phyloP scores from a whole-genome alignment of 2,329 filamentous ascomycete genomes.

The Aspergillus transmontanensis region DNA sequence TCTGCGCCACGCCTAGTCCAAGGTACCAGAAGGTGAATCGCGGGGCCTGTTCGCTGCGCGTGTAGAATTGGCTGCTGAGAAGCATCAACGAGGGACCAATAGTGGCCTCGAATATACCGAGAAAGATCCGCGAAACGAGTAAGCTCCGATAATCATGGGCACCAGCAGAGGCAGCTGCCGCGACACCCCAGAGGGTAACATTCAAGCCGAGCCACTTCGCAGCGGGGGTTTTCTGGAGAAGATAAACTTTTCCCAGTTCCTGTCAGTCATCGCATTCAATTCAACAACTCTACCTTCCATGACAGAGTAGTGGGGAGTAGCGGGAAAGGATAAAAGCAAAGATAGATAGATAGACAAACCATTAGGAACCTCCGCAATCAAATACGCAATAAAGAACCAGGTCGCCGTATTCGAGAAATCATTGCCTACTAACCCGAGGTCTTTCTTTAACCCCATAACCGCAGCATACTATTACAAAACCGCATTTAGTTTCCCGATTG shows the following conservation, averaged over 20 bases:
- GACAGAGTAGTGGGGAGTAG: too few species aligned
- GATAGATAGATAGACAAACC: constrained; percentile 36
- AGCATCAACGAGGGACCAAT: constrained; percentile 64
- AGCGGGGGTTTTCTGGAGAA: constrained; percentile 26
- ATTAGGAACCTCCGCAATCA: constrained; percentile 62
- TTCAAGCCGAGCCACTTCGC: constrained; percentile 59
- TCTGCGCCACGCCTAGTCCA: constrained; percentile 57
- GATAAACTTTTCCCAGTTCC: constrained; percentile 15
- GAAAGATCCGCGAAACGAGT: constrained; percentile 58
- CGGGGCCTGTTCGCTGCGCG: constrained; percentile 57
- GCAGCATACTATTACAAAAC: constrained; percentile 52
- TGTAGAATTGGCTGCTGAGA: constrained; percentile 63
- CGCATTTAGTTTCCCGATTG: not conserved
- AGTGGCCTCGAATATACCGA: constrained; percentile 63
- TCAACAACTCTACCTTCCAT: not conserved
- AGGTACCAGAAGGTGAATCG: constrained; percentile 65
- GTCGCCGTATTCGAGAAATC: constrained; percentile 64
- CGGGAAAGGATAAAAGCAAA: too few species aligned
- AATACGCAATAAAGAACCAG: constrained; percentile 62
- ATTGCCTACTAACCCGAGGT: constrained; percentile 57
- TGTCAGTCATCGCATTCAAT: not conserved
- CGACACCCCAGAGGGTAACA: constrained; percentile 55
- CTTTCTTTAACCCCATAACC: constrained; percentile 62
- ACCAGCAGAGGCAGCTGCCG: constrained; percentile 50
- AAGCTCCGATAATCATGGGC: constrained; percentile 57